Conservation (phyloP, 1,284 basidiomycete species). For the Coniferiporia sulphurascens region DNA sequence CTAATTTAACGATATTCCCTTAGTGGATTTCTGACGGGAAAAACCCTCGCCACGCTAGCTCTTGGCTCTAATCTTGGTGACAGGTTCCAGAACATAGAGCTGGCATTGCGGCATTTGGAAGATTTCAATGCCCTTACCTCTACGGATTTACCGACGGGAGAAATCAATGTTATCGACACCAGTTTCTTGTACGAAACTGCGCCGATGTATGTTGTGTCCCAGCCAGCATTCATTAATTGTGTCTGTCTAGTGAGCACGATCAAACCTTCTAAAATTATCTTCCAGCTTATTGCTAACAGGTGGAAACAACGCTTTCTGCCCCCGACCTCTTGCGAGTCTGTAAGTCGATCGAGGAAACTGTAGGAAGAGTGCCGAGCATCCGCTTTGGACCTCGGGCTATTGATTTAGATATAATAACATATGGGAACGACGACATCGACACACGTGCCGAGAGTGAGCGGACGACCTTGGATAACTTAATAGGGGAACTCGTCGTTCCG, state of each 20-base stretch:
- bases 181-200: slow-evolving; percentile 93
- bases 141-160: slow-evolving; percentile 28
- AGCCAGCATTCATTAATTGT: slow-evolving; percentile 88
- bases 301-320: slow-evolving; percentile 71
- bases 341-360: slow-evolving; percentile 69
- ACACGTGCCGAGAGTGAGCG: slow-evolving; percentile 43
- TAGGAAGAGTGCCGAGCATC: slow-evolving; percentile 81
- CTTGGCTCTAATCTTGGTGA: slow-evolving; percentile 92
- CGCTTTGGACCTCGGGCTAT: slow-evolving; percentile 87
- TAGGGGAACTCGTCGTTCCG: slow-evolving; percentile 73
- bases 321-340: slow-evolving; percentile 57
- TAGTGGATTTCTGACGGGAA: neutral
- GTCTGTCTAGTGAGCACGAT: slow-evolving; percentile 70
- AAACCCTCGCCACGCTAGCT: slow-evolving; percentile 56
- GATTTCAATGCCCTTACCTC: neutral
- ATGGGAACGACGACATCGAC: slow-evolving; percentile 60
- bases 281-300: slow-evolving; percentile 34
- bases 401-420: slow-evolving; percentile 89
- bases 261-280: slow-evolving; percentile 1
- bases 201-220: slow-evolving; percentile 94
- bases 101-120: slow-evolving; percentile 62
- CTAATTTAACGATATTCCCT: neutral
- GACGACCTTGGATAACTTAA: slow-evolving; percentile 43
- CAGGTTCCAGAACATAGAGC: slow-evolving; percentile 78
- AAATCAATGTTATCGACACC: slow-evolving; percentile 61